phyloP scores from a whole-genome alignment of 2,329 filamentous ascomycete genomes.

The Erysiphe pulchra region DNA sequence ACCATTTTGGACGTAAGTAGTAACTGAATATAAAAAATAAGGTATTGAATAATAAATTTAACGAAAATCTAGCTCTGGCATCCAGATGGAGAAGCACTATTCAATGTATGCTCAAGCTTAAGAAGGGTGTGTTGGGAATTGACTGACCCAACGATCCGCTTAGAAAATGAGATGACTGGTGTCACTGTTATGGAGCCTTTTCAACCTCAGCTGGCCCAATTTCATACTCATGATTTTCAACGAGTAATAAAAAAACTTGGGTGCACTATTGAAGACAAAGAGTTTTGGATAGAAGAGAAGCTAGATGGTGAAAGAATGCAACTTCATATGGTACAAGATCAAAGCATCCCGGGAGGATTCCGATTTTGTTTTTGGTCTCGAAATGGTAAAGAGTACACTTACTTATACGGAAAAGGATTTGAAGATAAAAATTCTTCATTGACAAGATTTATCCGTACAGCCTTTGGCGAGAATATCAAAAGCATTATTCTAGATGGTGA shows the following conservation, averaged over 20 bases:
- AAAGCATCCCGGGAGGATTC: slow-evolving; percentile 37
- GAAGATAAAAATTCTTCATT: slow-evolving; percentile 50
- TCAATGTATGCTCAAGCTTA: slow-evolving; percentile 77
- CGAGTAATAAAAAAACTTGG: slow-evolving; percentile 48
- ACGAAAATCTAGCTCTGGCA: slow-evolving; percentile 61
- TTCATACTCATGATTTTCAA: slow-evolving; percentile 61
- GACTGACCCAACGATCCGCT: slow-evolving; percentile 40
- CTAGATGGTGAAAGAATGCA: slow-evolving; percentile 94
- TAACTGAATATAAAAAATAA: no score
- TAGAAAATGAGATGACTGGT: slow-evolving; percentile 50
- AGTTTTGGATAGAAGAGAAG: slow-evolving; percentile 97
- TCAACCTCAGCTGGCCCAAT: slow-evolving; percentile 82
- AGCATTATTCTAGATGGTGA: slow-evolving; percentile 89
- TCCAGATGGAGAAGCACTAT: slow-evolving; percentile 49
- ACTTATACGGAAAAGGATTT: slow-evolving; percentile 63
- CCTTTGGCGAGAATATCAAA: slow-evolving; percentile 51
- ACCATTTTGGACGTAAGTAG: no score
- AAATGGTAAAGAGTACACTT: slow-evolving; percentile 89
- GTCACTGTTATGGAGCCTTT: slow-evolving; percentile 83
- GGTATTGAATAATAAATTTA: no score
- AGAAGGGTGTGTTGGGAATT: slow-evolving; percentile 89
- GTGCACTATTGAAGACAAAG: slow-evolving; percentile 39
- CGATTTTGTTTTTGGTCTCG: slow-evolving; percentile 79
- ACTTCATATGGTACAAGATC: slow-evolving; percentile 64
- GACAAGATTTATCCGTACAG: slow-evolving; percentile 52